Evolutionary conservation across 495 filamentous ascomycete genomes (phyloP).

Genomic region (Aspergillus cavernicola): DNA sequence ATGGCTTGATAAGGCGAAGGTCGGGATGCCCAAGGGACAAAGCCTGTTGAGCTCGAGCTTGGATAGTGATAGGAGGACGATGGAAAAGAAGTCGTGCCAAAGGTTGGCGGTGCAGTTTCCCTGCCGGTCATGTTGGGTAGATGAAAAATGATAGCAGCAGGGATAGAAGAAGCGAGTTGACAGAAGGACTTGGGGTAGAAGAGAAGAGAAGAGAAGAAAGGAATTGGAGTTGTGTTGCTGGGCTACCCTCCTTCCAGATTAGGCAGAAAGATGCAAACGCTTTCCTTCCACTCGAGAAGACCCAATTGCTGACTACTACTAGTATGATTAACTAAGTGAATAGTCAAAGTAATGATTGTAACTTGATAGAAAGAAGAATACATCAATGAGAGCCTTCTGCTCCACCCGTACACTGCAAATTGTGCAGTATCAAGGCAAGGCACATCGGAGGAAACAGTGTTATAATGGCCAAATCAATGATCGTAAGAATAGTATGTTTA

Average conservation of each 20-base stretch:
- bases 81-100: not conserved
- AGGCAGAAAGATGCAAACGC: not conserved
- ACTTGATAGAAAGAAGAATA: slow-evolving; percentile 5
- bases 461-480: not conserved
- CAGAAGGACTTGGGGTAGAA: not conserved
- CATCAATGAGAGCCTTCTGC: not conserved
- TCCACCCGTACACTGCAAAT: not conserved
- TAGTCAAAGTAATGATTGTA: not conserved
- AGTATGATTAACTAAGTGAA: not conserved
- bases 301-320: not conserved
- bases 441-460: slow-evolving; percentile 5
- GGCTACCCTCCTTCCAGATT: not conserved
- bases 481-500: slow-evolving; percentile 11
- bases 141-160: too few relatives aligned
- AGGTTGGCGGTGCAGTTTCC: not conserved
- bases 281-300: not conserved
- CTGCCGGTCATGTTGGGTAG: not conserved
- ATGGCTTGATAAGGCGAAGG: not conserved
- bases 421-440: not conserved
- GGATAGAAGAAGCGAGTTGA: not conserved
- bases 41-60: not conserved
- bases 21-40: not conserved
- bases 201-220: not conserved
- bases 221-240: not conserved
- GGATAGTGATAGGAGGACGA: not conserved